Evolutionary conservation across 2,329 filamentous ascomycete genomes (phyloP).

Genomic region (Xylariaceae sp.): DNA sequence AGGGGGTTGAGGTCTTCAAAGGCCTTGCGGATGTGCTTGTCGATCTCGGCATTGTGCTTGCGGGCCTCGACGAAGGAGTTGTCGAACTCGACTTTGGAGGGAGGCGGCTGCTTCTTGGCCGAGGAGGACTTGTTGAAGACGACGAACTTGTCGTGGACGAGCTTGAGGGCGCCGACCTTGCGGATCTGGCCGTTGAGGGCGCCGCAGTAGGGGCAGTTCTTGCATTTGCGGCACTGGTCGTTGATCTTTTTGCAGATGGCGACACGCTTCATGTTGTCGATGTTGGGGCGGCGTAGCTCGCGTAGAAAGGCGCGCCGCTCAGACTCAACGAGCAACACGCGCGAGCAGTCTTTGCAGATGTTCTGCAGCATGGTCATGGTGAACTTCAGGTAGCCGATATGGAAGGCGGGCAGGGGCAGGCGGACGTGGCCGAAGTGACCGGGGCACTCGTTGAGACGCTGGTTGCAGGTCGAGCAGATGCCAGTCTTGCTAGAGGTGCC

Average conservation of each 20-base stretch:
- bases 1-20: conserved; percentile 93
- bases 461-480: conserved; percentile 77
- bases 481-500: conserved; percentile 75
- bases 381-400: conserved; percentile 93
- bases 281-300: conserved; percentile 71
- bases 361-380: conserved; percentile 89
- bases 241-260: conserved; percentile 84
- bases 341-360: conserved; percentile 93
- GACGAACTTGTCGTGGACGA: conserved; percentile 89
- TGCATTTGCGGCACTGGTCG: conserved; percentile 83
- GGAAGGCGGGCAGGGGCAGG: conserved; percentile 86
- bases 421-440: conserved; percentile 95
- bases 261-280: conserved; percentile 83
- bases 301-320: conserved; percentile 76
- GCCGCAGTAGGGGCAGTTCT: conserved; percentile 74
- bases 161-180: conserved; percentile 87
- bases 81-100: conserved; percentile 80
- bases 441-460: conserved; percentile 77
- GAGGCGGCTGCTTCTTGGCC: conserved; percentile 75
- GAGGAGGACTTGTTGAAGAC: conserved; percentile 86
- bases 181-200: conserved; percentile 86
- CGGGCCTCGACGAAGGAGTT: conserved; percentile 78
- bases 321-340: conserved; percentile 74
- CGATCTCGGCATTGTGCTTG: conserved; percentile 73
- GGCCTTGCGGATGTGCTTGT: conserved; percentile 87